Evolutionary conservation across 441 rosid genomes (phyloP), one percentile per base, ranked within the genome.

Genomic region (Gossypium schwendimanii): DNA sequence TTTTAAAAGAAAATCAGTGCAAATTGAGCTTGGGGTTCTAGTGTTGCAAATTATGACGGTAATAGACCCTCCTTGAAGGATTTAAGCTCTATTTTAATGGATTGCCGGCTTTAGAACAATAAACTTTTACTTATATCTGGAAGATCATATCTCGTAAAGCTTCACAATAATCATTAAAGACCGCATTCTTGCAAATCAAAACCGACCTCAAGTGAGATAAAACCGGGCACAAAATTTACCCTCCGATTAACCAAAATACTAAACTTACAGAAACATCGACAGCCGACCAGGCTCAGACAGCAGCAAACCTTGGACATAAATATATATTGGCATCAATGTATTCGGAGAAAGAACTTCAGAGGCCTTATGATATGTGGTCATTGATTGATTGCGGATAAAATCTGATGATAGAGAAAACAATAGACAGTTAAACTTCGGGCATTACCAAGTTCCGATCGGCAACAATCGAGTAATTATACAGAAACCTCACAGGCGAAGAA

Each of bases 371-470:
- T 47, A 12, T 44, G 41, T 21, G 44, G 39, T 77, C 71, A 83
- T 10, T 72, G 79, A 63, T 71, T 53, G 5, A 87, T 63, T 1
- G 78, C 69, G 14, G 88, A 81, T 21, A 81, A 73, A 63, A 88
- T 79, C 93, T 88, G 81, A 70, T 69, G 74, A 69, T 11, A 69
- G 15, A 63, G 45, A 28, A 63, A 59, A 58, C 0, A 6, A 31
- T 39, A 41, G 4, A 31, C 6, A 36, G 15, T 21, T 33, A 45
- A 10, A 14, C n/a, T 63, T 41, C 0, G 11, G 33, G 18, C 1
- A 6, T 66, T 47, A 7, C 21, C 55, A 7, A 66, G 17, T 47
- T 14, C 57, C 8, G 14, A 24, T 66, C 8, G 9, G 41, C 3
- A 23, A 1, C 55, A 23, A 66, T 65, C 57, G 2, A 55, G 4